A percentile compares a stretch with the other conserved stretches of the same genome.
Evolutionary conservation across 371 early-diverging fungal genomes (phyloP).

Genomic region (Encephalitozoon intestinalis): DNA sequence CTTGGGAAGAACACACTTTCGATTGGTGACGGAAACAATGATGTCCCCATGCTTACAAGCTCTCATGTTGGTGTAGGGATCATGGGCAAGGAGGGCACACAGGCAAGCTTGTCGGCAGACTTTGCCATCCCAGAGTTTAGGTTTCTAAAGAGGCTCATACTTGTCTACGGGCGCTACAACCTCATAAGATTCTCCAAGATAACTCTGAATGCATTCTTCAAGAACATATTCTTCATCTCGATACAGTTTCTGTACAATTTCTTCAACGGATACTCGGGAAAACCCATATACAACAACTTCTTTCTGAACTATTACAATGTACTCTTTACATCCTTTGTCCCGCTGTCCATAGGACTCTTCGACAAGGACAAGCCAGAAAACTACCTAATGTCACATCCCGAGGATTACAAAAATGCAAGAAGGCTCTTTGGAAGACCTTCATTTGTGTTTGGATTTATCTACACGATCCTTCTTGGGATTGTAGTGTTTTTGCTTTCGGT

Average conservation of each 20-base stretch:
- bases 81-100: conserved; percentile 85
- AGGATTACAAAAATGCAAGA: conserved; percentile 23
- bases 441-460: conserved; percentile 26
- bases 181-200: conserved; percentile 56
- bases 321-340: conserved; percentile 59
- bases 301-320: conserved; percentile 61
- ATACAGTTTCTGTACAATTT: conserved; percentile 60
- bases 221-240: conserved; percentile 58
- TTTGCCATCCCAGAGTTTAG: conserved; percentile 85
- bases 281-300: conserved; percentile 56
- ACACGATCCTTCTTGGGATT: conserved; percentile 27
- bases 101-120: conserved; percentile 85
- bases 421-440: conserved; percentile 23
- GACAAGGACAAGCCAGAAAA: conserved; percentile 45
- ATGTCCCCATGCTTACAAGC: conserved; percentile 81
- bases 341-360: conserved; percentile 57
- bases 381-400: conserved; percentile 32
- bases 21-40: conserved; percentile 84
- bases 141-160: conserved; percentile 63
- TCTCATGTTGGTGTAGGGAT: conserved; percentile 89
- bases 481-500: conserved; percentile 22
- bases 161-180: conserved; percentile 52
- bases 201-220: conserved; percentile 58
- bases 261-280: conserved; percentile 56
- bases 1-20: conserved; percentile 69